phyloP scores from a whole-genome alignment of 73 alveolate species.

The Paramecium bursaria region DNA sequence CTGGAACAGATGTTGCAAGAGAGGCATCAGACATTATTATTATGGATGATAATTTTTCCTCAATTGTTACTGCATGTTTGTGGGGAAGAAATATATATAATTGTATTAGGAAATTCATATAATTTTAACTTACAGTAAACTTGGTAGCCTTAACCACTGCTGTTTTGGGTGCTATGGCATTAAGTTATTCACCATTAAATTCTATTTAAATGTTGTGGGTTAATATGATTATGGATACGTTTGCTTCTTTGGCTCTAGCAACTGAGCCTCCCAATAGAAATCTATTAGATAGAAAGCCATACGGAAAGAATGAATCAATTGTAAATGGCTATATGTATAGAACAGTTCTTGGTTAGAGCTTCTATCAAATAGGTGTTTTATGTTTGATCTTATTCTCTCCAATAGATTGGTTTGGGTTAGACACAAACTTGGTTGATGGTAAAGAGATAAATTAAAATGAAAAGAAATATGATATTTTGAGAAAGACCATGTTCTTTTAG shows the following conservation, averaged over 20 bases:
- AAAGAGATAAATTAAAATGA: not conserved
- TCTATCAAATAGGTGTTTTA: conserved; percentile 78
- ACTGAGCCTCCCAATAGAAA: conserved; percentile 95
- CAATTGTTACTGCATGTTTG: conserved; percentile 89
- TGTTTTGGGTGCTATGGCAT: conserved; percentile 85
- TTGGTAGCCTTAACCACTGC: conserved; percentile 86
- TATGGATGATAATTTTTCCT: conserved; percentile 93
- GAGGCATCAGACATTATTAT: conserved; percentile 94
- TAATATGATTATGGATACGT: conserved; percentile 96
- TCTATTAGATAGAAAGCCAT: conserved; percentile 88
- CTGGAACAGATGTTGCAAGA: conserved; percentile 97
- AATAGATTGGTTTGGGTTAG: not conserved
- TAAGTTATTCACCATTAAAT: conserved; percentile 82
- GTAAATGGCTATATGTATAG: conserved; percentile 92
- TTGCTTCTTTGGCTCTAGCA: conserved; percentile 96
- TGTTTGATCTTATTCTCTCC: conserved; percentile 73
- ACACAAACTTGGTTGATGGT: not conserved
- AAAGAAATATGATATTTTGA: conserved; percentile 4
- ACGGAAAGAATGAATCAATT: conserved; percentile 86
- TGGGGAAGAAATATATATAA: conserved; percentile 97
- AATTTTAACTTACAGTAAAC: conserved; percentile 93
- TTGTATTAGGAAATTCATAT: conserved; percentile 91
- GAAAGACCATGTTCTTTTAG: conserved; percentile 86
- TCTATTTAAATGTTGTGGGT: conserved; percentile 97
- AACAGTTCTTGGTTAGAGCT: conserved; percentile 82